A percentile compares a stretch with the other conserved stretches of the same genome.
Conservation (phyloP, 257 asterid species). For the Thymus quinquecostatus region DNA sequence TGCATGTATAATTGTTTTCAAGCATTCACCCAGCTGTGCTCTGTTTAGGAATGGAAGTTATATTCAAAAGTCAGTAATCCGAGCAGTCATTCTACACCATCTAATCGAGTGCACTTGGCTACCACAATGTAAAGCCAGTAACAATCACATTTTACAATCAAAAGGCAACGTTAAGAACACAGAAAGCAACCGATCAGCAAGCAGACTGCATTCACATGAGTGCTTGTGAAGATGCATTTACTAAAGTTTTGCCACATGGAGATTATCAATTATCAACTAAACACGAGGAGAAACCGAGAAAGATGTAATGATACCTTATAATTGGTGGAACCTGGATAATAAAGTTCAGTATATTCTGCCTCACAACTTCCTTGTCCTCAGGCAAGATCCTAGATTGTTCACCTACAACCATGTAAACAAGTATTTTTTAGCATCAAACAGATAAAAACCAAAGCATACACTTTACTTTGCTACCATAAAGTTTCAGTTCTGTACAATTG, state of each 20-base stretch:
- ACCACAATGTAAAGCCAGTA: neutral
- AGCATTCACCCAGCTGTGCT: conserved; percentile 92
- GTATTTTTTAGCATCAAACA: conserved; percentile 9
- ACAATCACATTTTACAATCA: neutral
- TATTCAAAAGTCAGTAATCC: conserved; percentile 27
- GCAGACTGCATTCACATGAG: neutral
- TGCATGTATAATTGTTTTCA: conserved; percentile 80
- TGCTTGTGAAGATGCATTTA: neutral
- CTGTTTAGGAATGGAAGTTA: conserved; percentile 46
- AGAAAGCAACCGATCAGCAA: neutral
- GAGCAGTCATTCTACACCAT: conserved; percentile 23
- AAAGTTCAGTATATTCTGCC: conserved; percentile 83
- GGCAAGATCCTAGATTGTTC: conserved; percentile 80
- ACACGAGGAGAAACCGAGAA: neutral
- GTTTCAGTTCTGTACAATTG: conserved; percentile 1
- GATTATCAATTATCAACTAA: neutral
- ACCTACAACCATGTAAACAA: conserved; percentile 47
- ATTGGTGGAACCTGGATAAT: conserved; percentile 80
- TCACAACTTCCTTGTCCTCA: conserved; percentile 86
- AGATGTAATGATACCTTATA: conserved; percentile 60
- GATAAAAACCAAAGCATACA: neutral
- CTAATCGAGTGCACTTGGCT: neutral
- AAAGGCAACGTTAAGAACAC: conserved; percentile 1
- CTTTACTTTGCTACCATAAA: neutral
- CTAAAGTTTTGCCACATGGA: neutral